phyloP scores from a whole-genome alignment of 805 yeast species.

The Pichia cabralensis region DNA sequence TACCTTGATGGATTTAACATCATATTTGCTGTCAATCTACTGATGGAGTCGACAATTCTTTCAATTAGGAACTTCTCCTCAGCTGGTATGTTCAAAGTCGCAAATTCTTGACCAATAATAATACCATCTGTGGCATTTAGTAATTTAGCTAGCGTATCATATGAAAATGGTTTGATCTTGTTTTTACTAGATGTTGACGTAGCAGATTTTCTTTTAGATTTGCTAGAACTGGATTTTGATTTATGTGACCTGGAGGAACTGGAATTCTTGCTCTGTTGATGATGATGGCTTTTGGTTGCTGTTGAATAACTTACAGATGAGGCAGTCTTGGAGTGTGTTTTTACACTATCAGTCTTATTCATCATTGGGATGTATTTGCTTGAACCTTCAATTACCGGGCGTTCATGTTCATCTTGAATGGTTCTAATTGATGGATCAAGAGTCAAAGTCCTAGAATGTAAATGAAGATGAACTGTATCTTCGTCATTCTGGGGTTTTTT shows the following conservation, averaged over 20 bases:
- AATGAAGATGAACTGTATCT: too few species aligned
- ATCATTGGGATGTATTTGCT: not conserved
- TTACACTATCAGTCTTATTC: not conserved
- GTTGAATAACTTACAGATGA: not conserved
- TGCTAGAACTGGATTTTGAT: conserved; percentile 6
- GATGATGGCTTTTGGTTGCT: too few species aligned
- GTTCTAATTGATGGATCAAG: not conserved
- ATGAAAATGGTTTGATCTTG: conserved; percentile 26
- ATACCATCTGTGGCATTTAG: conserved; percentile 53
- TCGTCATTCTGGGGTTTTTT: not conserved
- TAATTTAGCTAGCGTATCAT: conserved; percentile 38
- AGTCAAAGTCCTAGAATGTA: not conserved
- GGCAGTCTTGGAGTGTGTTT: not conserved
- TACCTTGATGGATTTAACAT: conserved; percentile 73
- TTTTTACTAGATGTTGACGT: conserved; percentile 8
- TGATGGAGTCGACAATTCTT: conserved; percentile 74
- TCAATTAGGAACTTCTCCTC: conserved; percentile 76
- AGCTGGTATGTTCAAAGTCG: conserved; percentile 58
- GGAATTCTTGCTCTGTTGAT: not conserved
- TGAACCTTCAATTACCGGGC: not conserved
- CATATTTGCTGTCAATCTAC: conserved; percentile 85
- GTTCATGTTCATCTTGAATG: not conserved
- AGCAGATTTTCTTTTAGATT: conserved; percentile 10
- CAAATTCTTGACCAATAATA: conserved; percentile 61
- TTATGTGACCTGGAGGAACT: conserved; percentile 3